phyloP scores from a whole-genome alignment of 345 rosid species.

The Arabidopsis thaliana region DNA sequence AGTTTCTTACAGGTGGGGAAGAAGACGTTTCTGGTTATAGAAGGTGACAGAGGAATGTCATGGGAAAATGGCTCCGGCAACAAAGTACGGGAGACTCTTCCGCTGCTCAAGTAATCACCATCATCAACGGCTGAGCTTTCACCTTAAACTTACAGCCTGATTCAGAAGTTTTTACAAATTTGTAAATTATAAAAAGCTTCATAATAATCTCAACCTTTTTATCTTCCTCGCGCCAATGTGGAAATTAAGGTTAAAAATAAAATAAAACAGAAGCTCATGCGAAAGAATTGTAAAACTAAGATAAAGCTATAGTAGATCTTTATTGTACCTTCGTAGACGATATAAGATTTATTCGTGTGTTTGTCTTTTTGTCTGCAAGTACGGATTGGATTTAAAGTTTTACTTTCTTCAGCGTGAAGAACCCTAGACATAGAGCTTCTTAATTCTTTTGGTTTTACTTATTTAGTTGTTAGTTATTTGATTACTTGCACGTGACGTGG shows the following conservation, averaged over 20 bases:
- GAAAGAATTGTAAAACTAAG: not conserved
- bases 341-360: not conserved
- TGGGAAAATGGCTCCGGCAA: constrained; percentile 7
- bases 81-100: constrained; percentile 15
- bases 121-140: constrained; percentile 24
- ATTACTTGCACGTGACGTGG: constrained; percentile 15
- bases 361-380: not conserved
- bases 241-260: not conserved
- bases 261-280: not conserved
- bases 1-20: constrained; percentile 22
- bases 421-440: constrained; percentile 11
- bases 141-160: constrained; percentile 13
- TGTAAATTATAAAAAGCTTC: constrained; percentile 12
- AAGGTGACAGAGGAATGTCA: not conserved
- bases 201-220: constrained; percentile 3
- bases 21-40: not conserved
- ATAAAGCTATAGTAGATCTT: not conserved
- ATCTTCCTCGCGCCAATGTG: constrained; percentile 2
- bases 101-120: constrained; percentile 10
- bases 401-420: constrained; percentile 27
- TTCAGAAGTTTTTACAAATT: not conserved
- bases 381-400: not conserved
- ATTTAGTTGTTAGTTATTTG: not conserved
- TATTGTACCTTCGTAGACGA: constrained; percentile 27
- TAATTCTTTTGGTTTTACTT: not conserved